phyloP scores from a whole-genome alignment of 2,329 filamentous ascomycete species.

The Daldinia sp. region DNA sequence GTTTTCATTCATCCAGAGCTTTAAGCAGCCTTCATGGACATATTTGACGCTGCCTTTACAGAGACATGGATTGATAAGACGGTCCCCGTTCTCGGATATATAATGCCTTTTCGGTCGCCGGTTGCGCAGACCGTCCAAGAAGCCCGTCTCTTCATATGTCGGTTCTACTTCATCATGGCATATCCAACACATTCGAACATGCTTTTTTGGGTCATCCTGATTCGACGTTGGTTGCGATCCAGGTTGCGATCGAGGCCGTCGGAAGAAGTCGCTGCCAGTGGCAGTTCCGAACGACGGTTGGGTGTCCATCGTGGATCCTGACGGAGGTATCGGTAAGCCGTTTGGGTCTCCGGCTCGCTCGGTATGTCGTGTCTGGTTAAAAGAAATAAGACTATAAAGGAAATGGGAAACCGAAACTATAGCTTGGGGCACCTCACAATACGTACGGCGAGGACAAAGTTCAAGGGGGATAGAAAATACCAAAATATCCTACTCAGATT shows the following conservation, averaged over 20 bases:
- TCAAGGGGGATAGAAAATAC: slow-evolving; percentile 9
- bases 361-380: neutral
- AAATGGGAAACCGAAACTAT: neutral
- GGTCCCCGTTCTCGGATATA: slow-evolving; percentile 41
- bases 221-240: slow-evolving; percentile 35
- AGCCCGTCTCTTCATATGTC: slow-evolving; percentile 50
- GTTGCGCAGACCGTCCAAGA: slow-evolving; percentile 44
- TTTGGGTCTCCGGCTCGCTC: neutral
- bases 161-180: slow-evolving; percentile 76
- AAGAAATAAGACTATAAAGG: neutral
- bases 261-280: slow-evolving; percentile 30
- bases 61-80: slow-evolving; percentile 86
- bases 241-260: slow-evolving; percentile 30
- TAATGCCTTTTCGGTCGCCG: slow-evolving; percentile 40
- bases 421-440: neutral
- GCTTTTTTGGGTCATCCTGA: slow-evolving; percentile 34
- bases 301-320: slow-evolving; percentile 2
- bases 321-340: neutral
- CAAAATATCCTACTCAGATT: slow-evolving; percentile 15
- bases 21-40: slow-evolving; percentile 90
- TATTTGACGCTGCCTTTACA: slow-evolving; percentile 95
- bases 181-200: slow-evolving; percentile 75
- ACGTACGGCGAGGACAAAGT: slow-evolving; percentile 7
- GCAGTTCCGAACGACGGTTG: slow-evolving; percentile 24
- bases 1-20: slow-evolving; percentile 78